Conservation (phyloP, 164 flowering plant genomes). For the Macadamia integrifolia region DNA sequence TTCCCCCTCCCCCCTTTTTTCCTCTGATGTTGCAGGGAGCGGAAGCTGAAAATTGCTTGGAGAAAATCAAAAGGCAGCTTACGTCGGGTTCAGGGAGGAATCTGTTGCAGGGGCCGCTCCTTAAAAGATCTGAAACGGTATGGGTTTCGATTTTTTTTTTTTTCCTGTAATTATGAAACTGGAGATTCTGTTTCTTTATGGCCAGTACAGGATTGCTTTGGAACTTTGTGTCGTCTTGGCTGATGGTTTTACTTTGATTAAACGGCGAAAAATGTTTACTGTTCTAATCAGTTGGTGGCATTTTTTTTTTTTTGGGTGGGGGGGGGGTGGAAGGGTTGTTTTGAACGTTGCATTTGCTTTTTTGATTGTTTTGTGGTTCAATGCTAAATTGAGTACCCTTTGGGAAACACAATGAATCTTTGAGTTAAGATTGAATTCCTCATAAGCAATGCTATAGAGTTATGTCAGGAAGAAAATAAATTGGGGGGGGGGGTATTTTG, state of each 20-base stretch:
- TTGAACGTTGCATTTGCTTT: no score
- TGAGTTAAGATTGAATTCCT: no score
- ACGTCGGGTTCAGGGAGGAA: slow-evolving; percentile 78
- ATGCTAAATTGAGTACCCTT: no score
- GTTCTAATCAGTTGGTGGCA: neutral
- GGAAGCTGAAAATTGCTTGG: slow-evolving; percentile 75
- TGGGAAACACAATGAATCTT: no score
- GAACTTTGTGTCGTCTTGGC: neutral
- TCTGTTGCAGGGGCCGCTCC: slow-evolving; percentile 91
- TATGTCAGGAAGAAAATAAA: no score
- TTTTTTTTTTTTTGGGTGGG: neutral
- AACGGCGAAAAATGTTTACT: neutral
- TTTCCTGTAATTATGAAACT: neutral
- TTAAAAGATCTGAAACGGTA: slow-evolving; percentile 97
- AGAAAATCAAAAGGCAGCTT: slow-evolving; percentile 91
- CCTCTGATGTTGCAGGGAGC: slow-evolving; percentile 28
- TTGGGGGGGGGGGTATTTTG: no score
- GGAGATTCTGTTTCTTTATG: no score
- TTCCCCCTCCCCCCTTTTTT: no score
- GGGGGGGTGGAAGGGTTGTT: no score
- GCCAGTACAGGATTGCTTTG: neutral
- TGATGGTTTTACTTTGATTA: neutral
- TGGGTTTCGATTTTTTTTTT: neutral
- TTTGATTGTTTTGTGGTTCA: no score
- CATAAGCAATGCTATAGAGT: no score